phyloP scores from a whole-genome alignment of 352 stramenopile genomes.

The Pythium apleroticum region DNA sequence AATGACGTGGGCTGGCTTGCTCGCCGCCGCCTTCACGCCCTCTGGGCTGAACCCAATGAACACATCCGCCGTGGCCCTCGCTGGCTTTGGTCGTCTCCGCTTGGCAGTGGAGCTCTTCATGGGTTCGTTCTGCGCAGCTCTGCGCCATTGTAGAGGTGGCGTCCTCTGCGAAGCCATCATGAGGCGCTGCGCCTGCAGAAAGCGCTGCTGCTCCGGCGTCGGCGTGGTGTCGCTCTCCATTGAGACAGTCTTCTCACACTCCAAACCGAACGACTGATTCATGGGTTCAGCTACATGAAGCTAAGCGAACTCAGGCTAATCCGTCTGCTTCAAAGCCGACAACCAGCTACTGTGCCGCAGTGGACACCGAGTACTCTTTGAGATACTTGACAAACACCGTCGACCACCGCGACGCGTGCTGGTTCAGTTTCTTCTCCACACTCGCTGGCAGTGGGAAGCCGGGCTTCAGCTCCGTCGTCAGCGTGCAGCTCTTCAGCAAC shows the following conservation, averaged over 20 bases:
- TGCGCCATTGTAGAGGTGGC: neutral
- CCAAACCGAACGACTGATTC: too few species aligned
- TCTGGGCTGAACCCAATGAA: too few species aligned
- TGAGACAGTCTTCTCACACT: neutral
- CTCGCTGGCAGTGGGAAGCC: neutral
- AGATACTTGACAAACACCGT: neutral
- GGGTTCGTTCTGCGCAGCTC: too few species aligned
- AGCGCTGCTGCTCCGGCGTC: neutral
- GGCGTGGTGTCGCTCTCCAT: neutral
- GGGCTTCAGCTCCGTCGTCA: neutral
- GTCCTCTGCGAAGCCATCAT: neutral
- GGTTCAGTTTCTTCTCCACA: neutral
- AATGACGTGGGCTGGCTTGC: too few species aligned
- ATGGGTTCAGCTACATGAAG: too few species aligned
- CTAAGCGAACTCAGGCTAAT: too few species aligned
- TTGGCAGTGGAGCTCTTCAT: too few species aligned
- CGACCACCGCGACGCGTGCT: neutral
- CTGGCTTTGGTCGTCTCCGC: too few species aligned
- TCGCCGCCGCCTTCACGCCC: too few species aligned
- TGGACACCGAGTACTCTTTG: conserved; percentile 2
- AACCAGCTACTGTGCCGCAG: too few species aligned
- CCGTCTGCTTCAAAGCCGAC: too few species aligned
- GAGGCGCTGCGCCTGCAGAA: neutral
- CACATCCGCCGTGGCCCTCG: too few species aligned
- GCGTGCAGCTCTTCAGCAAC: neutral